Conservation (phyloP, 768 basidiomycete genomes). For the Boletus fagicola region DNA sequence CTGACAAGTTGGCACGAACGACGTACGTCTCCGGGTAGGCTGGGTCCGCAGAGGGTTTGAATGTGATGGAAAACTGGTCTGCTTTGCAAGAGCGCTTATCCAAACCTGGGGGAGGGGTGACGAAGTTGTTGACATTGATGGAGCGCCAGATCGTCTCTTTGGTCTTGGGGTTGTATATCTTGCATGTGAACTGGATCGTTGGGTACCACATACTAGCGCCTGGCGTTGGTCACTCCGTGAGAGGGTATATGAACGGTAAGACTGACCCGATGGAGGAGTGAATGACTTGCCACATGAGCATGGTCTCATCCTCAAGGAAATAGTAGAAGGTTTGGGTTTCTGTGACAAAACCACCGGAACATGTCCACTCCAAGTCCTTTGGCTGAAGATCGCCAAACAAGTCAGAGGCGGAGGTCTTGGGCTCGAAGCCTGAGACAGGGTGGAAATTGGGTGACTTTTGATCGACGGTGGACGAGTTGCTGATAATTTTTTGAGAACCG, state of each 20-base stretch:
- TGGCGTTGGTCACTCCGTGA: conserved; percentile 10
- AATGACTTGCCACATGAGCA: conserved; percentile 81
- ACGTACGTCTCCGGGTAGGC: conserved; percentile 75
- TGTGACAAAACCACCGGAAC: conserved; percentile 78
- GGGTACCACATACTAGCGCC: conserved; percentile 82
- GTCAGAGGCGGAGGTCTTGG: conserved; percentile 51
- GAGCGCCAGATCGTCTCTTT: conserved; percentile 82
- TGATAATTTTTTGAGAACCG: conserved; percentile 27
- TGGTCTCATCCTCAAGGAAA: conserved; percentile 74
- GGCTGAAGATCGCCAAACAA: conserved; percentile 73
- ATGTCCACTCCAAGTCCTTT: conserved; percentile 80
- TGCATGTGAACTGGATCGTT: conserved; percentile 91
- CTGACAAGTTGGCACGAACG: conserved; percentile 74
- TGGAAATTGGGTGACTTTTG: conserved; percentile 77
- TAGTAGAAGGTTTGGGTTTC: conserved; percentile 92
- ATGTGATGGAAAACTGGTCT: conserved; percentile 78
- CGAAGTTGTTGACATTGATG: conserved; percentile 78
- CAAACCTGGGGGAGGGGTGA: conserved; percentile 66
- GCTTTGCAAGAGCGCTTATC: conserved; percentile 87
- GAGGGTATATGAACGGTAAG: conserved; percentile 4
- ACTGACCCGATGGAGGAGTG: conserved; percentile 87
- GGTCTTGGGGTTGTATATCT: conserved; percentile 76
- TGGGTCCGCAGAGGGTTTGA: conserved; percentile 51
- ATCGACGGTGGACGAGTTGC: conserved; percentile 57
- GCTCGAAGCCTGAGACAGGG: conserved; percentile 59